Evolutionary conservation across 768 basidiomycete species (phyloP).

Genomic region (Amanita exitialis): DNA sequence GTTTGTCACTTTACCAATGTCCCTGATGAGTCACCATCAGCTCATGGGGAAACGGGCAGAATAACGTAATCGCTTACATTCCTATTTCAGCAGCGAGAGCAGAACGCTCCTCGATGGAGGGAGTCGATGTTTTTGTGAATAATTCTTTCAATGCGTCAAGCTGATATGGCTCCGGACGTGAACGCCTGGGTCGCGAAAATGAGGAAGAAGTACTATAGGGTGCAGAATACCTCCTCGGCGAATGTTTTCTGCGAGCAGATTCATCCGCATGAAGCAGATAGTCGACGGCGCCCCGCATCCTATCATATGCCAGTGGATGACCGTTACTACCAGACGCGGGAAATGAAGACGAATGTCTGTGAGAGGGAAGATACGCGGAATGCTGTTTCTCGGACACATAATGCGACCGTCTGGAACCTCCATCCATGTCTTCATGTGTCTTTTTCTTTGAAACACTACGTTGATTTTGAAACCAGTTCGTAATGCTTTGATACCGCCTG

Average conservation of each 20-base stretch:
- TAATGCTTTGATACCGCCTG: slow-evolving; percentile 74
- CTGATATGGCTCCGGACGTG: slow-evolving; percentile 72
- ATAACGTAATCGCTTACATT: slow-evolving; percentile 37
- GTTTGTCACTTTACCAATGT: slow-evolving; percentile 77
- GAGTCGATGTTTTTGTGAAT: slow-evolving; percentile 57
- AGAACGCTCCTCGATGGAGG: slow-evolving; percentile 72
- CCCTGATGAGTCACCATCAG: slow-evolving; percentile 31
- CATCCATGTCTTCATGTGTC: slow-evolving; percentile 43
- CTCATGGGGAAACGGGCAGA: slow-evolving; percentile 1
- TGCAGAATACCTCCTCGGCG: slow-evolving; percentile 28
- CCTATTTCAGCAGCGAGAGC: slow-evolving; percentile 68
- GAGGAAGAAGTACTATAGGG: slow-evolving; percentile 34
- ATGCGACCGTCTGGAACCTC: slow-evolving; percentile 20
- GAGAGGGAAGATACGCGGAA: slow-evolving; percentile 39
- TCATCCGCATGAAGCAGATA: background rate
- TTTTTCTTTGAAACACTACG: slow-evolving; percentile 69
- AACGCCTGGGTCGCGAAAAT: slow-evolving; percentile 51
- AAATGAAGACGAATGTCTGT: slow-evolving; percentile 34
- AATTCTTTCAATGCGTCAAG: slow-evolving; percentile 66
- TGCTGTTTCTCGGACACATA: slow-evolving; percentile 29
- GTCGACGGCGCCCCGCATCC: background rate
- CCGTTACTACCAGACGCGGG: slow-evolving; percentile 18
- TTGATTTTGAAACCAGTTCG: slow-evolving; percentile 85
- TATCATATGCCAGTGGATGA: background rate
- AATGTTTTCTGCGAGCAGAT: background rate